Evolutionary conservation across 805 yeast genomes (phyloP), one percentile per base, ranked within the genome.

Genomic region (Ogataea minuta): DNA sequence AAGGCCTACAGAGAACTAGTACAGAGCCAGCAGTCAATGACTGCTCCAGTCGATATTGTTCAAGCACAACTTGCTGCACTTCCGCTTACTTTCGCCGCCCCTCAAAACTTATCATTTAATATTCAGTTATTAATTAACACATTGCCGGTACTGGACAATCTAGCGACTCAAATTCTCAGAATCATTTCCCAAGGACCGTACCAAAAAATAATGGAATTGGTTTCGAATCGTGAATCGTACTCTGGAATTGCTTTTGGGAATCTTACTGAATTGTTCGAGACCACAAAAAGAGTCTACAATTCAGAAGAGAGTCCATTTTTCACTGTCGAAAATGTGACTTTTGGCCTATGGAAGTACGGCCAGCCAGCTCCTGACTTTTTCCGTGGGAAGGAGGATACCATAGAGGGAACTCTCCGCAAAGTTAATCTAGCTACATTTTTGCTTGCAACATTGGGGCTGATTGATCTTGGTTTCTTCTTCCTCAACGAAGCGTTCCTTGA

Each of bases 361-460:
- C 70, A 70, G 6, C 62, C 70, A 7, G 74, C 84, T 0, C 85
- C 87, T 0, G 53, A 67, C 19, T 68, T 80, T 56, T 67, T 81
- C 49, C 68, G 71, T 46, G 79, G 76, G 36, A 73, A 79, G 43
- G 87, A 80, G 50, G 81, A 78, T 45, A 71, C 78, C 34, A 65
- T 79, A 41, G 76, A 72, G 57, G 70, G 77, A 27, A 80, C 93
- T 0, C 61, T 91, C 23, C 78, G 95, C 43, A 85, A 91, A 51
- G 85, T 89, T 1, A 93, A 93, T 53, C 63, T 93, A 47, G 86
- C 96, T 0, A 88, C 96, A 0, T 93, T 88, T 56, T 66, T 89
- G 28, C 75, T 89, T n/a, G 93, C 96, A 0, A 77, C 93, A 1
- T 70, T 90, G 43, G 95, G 96, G 33, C 71, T 86, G 12, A 74